These are phyloP conservation scores for Yamagishiella unicocca DNA, from an alignment of 139 green algal species.

Conservation along the genomic window DNA sequence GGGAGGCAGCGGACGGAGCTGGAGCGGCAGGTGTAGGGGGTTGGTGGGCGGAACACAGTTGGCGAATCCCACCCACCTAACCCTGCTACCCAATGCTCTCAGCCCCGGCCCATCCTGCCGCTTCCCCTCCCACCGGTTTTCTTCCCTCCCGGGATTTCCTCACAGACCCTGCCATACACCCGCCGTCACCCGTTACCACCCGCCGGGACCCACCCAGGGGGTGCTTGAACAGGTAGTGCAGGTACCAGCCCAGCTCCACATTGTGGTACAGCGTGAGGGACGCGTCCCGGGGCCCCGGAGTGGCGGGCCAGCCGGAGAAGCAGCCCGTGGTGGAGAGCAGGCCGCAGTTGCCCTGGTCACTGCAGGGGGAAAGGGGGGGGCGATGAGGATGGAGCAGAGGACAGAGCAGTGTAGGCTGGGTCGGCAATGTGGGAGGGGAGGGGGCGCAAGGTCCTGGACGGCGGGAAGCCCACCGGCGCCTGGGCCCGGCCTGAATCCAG, in stretches of 20 bases:
- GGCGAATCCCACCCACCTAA: too few relatives aligned
- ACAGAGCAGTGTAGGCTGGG: background rate
- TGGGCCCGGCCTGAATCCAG: background rate
- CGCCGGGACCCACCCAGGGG: conserved; percentile 35
- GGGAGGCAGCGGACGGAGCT: too few relatives aligned
- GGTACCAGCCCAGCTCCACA: conserved; percentile 63
- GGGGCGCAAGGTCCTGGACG: background rate
- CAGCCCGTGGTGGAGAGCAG: conserved; percentile 37
- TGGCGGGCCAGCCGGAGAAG: conserved; percentile 53
- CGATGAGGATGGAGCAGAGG: background rate
- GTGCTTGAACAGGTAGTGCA: conserved; percentile 60
- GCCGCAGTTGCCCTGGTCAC: conserved; percentile 22
- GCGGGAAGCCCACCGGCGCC: background rate
- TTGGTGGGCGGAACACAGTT: too few relatives aligned
- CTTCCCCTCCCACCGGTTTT: too few relatives aligned
- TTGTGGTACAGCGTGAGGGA: conserved; percentile 51
- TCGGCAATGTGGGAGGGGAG: background rate
- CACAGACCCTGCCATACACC: too few relatives aligned
- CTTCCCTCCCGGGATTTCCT: too few relatives aligned
- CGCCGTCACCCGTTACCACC: too few relatives aligned
- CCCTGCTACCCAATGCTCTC: too few relatives aligned
- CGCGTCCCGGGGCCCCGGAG: background rate
- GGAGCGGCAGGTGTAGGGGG: too few relatives aligned
- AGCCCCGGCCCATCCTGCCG: too few relatives aligned
- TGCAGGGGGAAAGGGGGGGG: background rate